Conservation (phyloP, 1,284 basidiomycete species). For the Ceratobasidium sp. region DNA sequence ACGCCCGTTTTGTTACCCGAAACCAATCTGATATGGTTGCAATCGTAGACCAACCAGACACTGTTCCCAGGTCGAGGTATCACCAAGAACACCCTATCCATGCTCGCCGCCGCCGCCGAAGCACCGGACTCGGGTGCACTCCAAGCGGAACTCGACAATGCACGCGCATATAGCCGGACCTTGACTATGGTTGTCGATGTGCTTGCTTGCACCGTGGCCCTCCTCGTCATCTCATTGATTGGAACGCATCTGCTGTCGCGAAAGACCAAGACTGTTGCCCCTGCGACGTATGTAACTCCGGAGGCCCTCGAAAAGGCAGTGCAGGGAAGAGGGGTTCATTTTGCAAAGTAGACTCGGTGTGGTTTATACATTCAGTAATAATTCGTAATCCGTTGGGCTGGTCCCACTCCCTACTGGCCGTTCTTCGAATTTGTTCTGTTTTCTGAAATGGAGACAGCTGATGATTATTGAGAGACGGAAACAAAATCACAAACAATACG, state of each 20-base stretch:
- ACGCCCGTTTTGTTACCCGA: background rate
- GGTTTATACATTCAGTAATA: too few species aligned
- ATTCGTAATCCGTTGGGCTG: too few species aligned
- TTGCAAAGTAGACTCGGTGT: too few species aligned
- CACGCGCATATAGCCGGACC: background rate
- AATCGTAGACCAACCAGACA: slow-evolving; percentile 12
- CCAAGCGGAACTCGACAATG: background rate
- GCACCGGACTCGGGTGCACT: background rate
- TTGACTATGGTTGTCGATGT: background rate
- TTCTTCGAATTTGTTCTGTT: too few species aligned
- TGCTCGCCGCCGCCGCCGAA: background rate
- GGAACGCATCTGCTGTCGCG: background rate
- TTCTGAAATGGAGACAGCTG: background rate
- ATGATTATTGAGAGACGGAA: too few species aligned
- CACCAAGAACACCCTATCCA: background rate
- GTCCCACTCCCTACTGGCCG: too few species aligned
- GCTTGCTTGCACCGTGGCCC: background rate
- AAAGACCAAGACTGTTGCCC: background rate
- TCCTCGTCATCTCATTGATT: background rate
- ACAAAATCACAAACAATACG: too few species aligned
- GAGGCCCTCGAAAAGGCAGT: background rate
- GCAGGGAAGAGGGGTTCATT: too few species aligned
- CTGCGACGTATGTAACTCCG: background rate
- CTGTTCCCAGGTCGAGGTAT: slow-evolving; percentile 18
- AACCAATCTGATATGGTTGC: background rate